A percentile compares a stretch with the other conserved stretches of the same genome.
These are phyloP conservation scores for Trypethelium eluteriae DNA, from an alignment of 495 filamentous ascomycete genomes.

Conservation along the genomic window DNA sequence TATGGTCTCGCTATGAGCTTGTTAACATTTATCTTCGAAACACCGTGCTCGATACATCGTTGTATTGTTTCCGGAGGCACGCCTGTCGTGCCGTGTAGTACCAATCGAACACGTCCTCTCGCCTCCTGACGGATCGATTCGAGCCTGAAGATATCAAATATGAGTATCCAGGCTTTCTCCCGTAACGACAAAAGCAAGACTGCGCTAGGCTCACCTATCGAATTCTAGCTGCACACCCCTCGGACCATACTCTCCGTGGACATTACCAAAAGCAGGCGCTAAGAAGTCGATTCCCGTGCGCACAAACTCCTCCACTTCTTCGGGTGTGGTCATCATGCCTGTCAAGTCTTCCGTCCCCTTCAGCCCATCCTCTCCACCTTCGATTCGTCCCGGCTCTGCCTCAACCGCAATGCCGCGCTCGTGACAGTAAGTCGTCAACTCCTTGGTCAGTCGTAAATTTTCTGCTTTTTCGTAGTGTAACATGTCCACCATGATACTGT, in stretches of 20 bases:
- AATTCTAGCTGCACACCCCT: conserved; percentile 66
- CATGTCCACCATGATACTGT: conserved; percentile 31
- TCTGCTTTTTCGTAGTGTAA: conserved; percentile 65
- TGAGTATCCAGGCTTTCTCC: neutral
- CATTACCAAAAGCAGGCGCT: conserved; percentile 74
- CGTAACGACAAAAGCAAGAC: neutral
- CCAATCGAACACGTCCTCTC: neutral
- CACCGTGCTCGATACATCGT: conserved; percentile 60
- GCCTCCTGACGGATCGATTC: conserved; percentile 9
- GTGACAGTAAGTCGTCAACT: conserved; percentile 64
- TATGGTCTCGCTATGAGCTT: conserved; percentile 71
- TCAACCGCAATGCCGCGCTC: conserved; percentile 66
- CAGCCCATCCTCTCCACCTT: conserved; percentile 75
- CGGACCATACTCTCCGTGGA: conserved; percentile 72
- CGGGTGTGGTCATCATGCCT: conserved; percentile 61
- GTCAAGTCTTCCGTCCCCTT: conserved; percentile 66
- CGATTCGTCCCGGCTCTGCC: conserved; percentile 71
- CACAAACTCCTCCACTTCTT: conserved; percentile 66
- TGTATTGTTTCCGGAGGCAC: conserved; percentile 61
- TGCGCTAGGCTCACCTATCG: conserved; percentile 31
- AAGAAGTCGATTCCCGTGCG: conserved; percentile 71
- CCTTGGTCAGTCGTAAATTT: conserved; percentile 61
- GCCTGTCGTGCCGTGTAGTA: conserved; percentile 53
- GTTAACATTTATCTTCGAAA: conserved; percentile 76
- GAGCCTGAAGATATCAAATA: conserved; percentile 13